A percentile compares a stretch with the other conserved stretches of the same genome.
Conservation (phyloP, 495 filamentous ascomycete species). For the Hypomontagnella monticulosa region DNA sequence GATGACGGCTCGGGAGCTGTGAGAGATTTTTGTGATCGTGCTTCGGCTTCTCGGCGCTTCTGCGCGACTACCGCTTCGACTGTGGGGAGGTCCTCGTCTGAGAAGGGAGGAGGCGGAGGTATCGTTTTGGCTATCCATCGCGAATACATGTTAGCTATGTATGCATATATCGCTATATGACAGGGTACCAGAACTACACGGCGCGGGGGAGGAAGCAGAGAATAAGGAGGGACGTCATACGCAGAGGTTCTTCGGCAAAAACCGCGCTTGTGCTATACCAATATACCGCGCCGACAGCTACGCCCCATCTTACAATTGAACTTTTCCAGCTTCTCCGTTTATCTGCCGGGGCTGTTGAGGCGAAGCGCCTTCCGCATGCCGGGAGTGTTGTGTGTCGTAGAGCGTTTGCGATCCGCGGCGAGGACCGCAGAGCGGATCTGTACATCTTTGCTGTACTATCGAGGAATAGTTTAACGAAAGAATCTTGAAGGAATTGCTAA, state of each 20-base stretch:
- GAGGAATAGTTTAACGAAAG: slow-evolving; percentile 22
- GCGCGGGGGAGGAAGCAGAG: neutral
- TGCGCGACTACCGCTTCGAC: slow-evolving; percentile 61
- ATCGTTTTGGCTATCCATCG: slow-evolving; percentile 42
- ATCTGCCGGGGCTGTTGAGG: slow-evolving; percentile 72
- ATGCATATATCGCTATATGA: neutral
- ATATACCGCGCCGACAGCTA: slow-evolving; percentile 83
- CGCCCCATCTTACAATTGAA: slow-evolving; percentile 72
- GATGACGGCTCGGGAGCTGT: slow-evolving; percentile 40
- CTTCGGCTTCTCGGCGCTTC: slow-evolving; percentile 56
- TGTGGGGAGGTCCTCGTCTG: slow-evolving; percentile 58
- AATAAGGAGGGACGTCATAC: slow-evolving; percentile 60
- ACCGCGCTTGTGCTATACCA: slow-evolving; percentile 89
- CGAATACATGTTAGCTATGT: slow-evolving; percentile 7
- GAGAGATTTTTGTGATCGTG: slow-evolving; percentile 36
- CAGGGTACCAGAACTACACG: neutral
- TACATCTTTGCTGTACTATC: slow-evolving; percentile 61
- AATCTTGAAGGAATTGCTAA: slow-evolving; percentile 17
- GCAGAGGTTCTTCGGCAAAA: slow-evolving; percentile 83
- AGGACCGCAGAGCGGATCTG: slow-evolving; percentile 65
- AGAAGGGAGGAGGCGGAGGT: slow-evolving; percentile 52
- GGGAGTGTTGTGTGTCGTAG: slow-evolving; percentile 47
- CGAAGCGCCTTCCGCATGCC: slow-evolving; percentile 65
- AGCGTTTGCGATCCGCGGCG: slow-evolving; percentile 59
- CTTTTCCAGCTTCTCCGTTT: slow-evolving; percentile 86